Percentiles rank a stretch among this genome's conserved stretches.
These are phyloP conservation scores for Fusarium sp. DNA, from an alignment of 2,329 filamentous ascomycete genomes.

Conservation along the genomic window DNA sequence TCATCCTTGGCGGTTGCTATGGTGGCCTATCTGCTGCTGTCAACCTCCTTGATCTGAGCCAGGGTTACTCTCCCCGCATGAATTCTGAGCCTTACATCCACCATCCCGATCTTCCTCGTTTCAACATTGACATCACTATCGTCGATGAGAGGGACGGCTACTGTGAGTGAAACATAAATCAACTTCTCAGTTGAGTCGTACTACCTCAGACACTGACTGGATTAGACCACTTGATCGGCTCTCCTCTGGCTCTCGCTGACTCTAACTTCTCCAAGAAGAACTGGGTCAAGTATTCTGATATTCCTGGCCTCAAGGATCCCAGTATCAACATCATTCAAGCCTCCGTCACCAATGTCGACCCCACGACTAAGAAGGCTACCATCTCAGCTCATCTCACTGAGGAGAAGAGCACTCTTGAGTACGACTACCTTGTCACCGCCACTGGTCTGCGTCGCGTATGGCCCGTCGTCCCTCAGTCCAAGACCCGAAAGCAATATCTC, in stretches of 20 bases:
- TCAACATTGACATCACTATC: conserved; percentile 76
- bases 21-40: conserved; percentile 74
- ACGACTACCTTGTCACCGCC: conserved; percentile 81
- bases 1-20: conserved; percentile 79
- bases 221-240: conserved; percentile 79
- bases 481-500: conserved; percentile 71
- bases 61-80: conserved; percentile 64
- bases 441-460: conserved; percentile 76
- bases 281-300: conserved; percentile 76
- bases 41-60: conserved; percentile 74
- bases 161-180: conserved; percentile 63
- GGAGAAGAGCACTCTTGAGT: conserved; percentile 57
- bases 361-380: conserved; percentile 66
- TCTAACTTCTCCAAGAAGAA: conserved; percentile 71
- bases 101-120: conserved; percentile 55
- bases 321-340: conserved; percentile 75
- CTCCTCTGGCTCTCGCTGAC: conserved; percentile 76
- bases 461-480: conserved; percentile 77
- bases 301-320: conserved; percentile 72
- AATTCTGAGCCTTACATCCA: conserved; percentile 52
- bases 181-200: not conserved
- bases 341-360: conserved; percentile 70
- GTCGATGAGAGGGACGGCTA: conserved; percentile 87
- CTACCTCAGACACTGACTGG: conserved; percentile 5
- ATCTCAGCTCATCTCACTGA: conserved; percentile 62